Base-by-base conservation (phyloP, 192 early-diverging fungal species). In the Entophlyctis luteolus region DNA sequence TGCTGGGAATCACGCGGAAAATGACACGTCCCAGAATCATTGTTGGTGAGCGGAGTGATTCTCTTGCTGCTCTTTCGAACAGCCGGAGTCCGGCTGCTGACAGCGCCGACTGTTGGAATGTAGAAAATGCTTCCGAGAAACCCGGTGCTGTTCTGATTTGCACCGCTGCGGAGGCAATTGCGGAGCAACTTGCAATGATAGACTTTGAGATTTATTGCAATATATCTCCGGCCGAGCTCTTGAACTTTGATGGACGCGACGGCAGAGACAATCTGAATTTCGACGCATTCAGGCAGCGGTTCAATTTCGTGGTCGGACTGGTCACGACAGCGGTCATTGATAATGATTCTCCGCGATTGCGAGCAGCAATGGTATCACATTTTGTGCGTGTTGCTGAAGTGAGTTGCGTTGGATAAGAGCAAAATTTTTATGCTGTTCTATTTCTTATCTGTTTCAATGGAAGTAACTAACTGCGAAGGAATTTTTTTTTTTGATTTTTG, bases 281-380 rank as follows among this genome's bases (percentile, higher is more conserved):
- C 14, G 55, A 36, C 18, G 67, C 67, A 14, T 46, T 69, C 10
- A 23, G 45, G 20, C 55, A 59, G 28, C 48, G 67, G 36, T 69
- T 69, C 67, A 69, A 69, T 45, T 69, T 69, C 49, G 67, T 69
- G 2, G 67, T 54, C 10, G 55, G 67, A 22, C 31, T 69, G 4
- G 67, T 69, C 16, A n/a, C 67, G 3, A 69, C 67, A 5, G 23
- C 55, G 10, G 56, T 69, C 5, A 69, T 69, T n/a, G 32, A 38
- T 6, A 23, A 16, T 22, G 56, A 57, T 18, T 38, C 56, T 10
- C 67, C 67, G 6, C 36, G 38, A 59, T 12, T 57, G 16, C 20
- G 67, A 23, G 67, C 67, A 23, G 16, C 48, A 0, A 47, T 69
- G 67, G 34, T 69, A 18, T 5, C 55, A 31, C 55, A 69, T 39